phyloP scores from a whole-genome alignment of 2,329 filamentous ascomycete species.

The Cercospora janseana region DNA sequence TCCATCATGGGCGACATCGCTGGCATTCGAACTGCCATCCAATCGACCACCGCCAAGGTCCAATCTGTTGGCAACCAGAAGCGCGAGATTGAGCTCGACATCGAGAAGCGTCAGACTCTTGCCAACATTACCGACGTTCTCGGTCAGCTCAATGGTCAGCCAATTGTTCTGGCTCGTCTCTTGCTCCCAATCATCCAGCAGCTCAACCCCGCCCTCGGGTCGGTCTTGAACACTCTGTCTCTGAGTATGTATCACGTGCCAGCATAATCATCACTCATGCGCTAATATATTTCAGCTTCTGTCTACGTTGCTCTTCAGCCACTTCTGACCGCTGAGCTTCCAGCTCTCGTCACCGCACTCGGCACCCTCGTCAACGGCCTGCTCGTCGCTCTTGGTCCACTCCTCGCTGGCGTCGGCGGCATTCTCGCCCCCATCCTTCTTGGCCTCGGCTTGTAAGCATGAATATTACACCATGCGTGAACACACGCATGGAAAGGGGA shows the following conservation, averaged over 20 bases:
- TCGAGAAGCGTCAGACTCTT: slow-evolving; percentile 9
- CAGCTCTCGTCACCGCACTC: slow-evolving; percentile 6
- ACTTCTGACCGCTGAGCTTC: slow-evolving; percentile 15
- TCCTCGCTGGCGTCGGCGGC: slow-evolving; percentile 12
- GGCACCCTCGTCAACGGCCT: slow-evolving; percentile 13
- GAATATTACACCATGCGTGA: too few relatives aligned
- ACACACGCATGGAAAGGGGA: too few relatives aligned
- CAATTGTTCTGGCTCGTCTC: slow-evolving; percentile 15
- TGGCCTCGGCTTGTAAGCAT: slow-evolving; percentile 1
- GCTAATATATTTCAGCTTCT: slow-evolving; percentile 5
- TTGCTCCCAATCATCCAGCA: slow-evolving; percentile 9
- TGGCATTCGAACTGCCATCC: slow-evolving; percentile 21
- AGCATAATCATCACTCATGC: background rate
- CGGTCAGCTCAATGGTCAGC: slow-evolving; percentile 16
- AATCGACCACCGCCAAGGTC: slow-evolving; percentile 19
- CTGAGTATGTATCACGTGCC: background rate
- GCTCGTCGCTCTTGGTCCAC: slow-evolving; percentile 8
- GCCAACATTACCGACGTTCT: slow-evolving; percentile 11
- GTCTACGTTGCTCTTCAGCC: slow-evolving; percentile 17
- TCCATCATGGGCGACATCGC: slow-evolving; percentile 15
- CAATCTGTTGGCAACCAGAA: background rate
- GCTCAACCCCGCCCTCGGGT: slow-evolving; percentile 18
- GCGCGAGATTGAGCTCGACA: too few relatives aligned
- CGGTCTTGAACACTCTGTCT: slow-evolving; percentile 13
- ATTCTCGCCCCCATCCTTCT: slow-evolving; percentile 15